Percentiles rank a stretch among this genome's conserved stretches.
Evolutionary conservation across 1,284 basidiomycete genomes (phyloP).

Genomic region (Rhodotorula sp.): DNA sequence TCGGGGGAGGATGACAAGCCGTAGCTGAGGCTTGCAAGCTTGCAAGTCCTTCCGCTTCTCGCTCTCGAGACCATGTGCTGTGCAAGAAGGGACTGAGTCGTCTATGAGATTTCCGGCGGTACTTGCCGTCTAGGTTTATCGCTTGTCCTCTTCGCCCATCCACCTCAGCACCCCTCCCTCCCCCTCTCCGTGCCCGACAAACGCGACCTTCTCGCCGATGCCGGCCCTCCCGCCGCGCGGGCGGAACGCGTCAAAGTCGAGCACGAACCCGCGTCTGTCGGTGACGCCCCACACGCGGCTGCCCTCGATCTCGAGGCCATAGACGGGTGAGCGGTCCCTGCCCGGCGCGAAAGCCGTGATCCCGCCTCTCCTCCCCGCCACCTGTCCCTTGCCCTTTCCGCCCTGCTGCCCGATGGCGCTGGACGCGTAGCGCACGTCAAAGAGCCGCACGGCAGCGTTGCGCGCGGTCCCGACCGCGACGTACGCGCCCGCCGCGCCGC

Average conservation of each 20-base stretch:
- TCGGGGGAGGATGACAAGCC: background rate
- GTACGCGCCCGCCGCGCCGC: conserved; percentile 13
- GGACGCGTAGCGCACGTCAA: conserved; percentile 20
- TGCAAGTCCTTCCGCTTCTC: no score
- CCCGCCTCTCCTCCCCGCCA: conserved; percentile 4
- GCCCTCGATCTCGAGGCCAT: conserved; percentile 49
- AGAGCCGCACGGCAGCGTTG: conserved; percentile 28
- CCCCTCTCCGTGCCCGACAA: conserved; percentile 15
- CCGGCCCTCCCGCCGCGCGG: conserved; percentile 5
- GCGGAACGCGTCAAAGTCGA: conserved; percentile 47
- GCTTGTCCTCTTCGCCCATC: conserved; percentile 1
- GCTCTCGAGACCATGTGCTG: no score
- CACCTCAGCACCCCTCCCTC: conserved; percentile 10
- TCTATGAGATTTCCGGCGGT: no score
- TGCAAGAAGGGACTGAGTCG: no score
- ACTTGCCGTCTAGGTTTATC: background rate
- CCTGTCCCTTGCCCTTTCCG: background rate
- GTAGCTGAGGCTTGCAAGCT: no score
- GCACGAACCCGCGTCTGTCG: conserved; percentile 49
- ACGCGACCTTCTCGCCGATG: conserved; percentile 30
- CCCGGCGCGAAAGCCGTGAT: conserved; percentile 51
- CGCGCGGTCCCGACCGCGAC: conserved; percentile 23
- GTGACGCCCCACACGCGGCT: conserved; percentile 53
- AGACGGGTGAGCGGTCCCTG: conserved; percentile 51
- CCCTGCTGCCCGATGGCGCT: conserved; percentile 1